Evolutionary conservation across 495 filamentous ascomycete species (phyloP), one percentile per base, ranked within the genome.

Genomic region (Staphylotrichum longicolle): DNA sequence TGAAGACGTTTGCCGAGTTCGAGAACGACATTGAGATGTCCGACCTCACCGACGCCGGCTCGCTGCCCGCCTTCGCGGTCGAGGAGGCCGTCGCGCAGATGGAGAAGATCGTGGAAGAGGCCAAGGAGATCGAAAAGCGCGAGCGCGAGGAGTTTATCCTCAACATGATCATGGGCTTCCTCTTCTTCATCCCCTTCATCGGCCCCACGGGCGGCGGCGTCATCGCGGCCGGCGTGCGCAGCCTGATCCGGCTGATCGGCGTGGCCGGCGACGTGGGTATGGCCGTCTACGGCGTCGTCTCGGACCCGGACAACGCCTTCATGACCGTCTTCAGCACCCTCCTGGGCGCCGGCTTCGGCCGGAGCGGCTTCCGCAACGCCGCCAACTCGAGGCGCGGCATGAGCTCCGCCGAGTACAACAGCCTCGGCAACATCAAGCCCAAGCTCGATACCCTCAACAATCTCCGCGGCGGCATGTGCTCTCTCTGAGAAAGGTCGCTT

Each of bases 381-480:
- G 49, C 49, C 49, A 35, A 52, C 32, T 37, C 49, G 49, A 35
- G 49, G 10, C 49, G 49, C 32, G 49, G 32, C 49, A 52, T 52
- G 33, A 15, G 33, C 49, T 14, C 49, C 33, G n/a, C 7, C 2
- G 33, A 52, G 32, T 52, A 35, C 49, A n/a, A 37, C 49, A 37
- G 12, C 30, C 49, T 52, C 32, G 49, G 49, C 7, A 52, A 52
- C 32, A 5, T 37, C 49, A 52, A 37, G 49, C 47, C 47, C 47
- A 50, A 50, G 47, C 47, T 50, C 47, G 47, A 33, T 34, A 50
- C 47, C 4, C 9, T 50, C 47, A 50, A 34, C 47, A 48, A 50
- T 50, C 47, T 50, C 15, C 46, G 46, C 5, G 46, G 46, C 12
- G 34, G 35, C 52, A 54, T 54, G 34, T 41, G 34, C 52, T 14